phyloP scores from a whole-genome alignment of 805 yeast species.

The Candida dendrica region DNA sequence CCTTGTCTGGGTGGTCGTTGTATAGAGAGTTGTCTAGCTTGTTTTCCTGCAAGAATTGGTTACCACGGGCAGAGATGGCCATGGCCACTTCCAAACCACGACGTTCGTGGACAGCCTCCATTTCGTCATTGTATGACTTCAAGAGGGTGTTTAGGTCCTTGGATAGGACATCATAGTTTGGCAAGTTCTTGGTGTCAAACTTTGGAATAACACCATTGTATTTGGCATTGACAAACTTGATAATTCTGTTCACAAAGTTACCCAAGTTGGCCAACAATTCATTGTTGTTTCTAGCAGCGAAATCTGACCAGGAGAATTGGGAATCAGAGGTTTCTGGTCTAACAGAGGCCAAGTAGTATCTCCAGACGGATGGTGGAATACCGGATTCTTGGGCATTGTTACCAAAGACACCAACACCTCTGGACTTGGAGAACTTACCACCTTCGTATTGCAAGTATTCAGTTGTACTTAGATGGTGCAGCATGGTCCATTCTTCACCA shows the following conservation, averaged over 20 bases:
- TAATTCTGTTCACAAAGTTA: conserved; percentile 89
- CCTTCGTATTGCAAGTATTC: conserved; percentile 97
- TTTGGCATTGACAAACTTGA: conserved; percentile 84
- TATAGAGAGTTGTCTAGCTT: conserved; percentile 85
- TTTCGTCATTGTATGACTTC: conserved; percentile 51
- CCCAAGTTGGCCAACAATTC: conserved; percentile 95
- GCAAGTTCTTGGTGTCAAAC: conserved; percentile 41
- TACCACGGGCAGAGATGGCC: conserved; percentile 89
- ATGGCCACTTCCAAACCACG: conserved; percentile 88
- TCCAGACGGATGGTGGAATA: conserved; percentile 88
- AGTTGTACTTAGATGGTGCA: conserved; percentile 87
- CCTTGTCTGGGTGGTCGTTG: conserved; percentile 64
- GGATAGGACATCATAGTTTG: conserved; percentile 37
- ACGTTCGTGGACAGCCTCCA: conserved; percentile 78
- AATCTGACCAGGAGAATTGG: conserved; percentile 95
- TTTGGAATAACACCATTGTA: conserved; percentile 86
- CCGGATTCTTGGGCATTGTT: conserved; percentile 95
- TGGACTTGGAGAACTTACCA: conserved; percentile 96
- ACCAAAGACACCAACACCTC: conserved; percentile 97
- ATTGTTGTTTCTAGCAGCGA: conserved; percentile 86
- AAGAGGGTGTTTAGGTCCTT: conserved; percentile 60
- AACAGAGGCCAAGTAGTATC: conserved; percentile 86
- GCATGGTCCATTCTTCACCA: conserved; percentile 78
- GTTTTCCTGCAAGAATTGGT: conserved; percentile 91
- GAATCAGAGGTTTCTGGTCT: conserved; percentile 96